These are phyloP conservation scores for Geotrichum klebahnii DNA, from an alignment of 1,139 yeast species.

Conservation along the genomic window DNA sequence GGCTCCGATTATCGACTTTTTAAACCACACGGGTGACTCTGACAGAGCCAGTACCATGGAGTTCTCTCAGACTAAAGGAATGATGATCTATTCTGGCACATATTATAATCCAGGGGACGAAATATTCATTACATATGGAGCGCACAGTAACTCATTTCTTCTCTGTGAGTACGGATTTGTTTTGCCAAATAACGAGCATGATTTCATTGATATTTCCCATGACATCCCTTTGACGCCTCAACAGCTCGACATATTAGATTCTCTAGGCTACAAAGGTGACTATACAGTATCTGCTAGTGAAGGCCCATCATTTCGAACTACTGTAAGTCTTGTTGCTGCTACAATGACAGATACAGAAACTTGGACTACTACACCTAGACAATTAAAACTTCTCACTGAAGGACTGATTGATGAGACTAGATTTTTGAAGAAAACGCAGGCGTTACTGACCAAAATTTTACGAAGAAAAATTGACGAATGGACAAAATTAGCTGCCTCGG, in stretches of 20 bases:
- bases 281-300: constrained; percentile 53
- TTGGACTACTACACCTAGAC: constrained; percentile 6
- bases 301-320: constrained; percentile 66
- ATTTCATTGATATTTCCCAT: constrained; percentile 59
- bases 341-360: constrained; percentile 26
- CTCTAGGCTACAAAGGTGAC: constrained; percentile 61
- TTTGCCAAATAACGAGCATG: constrained; percentile 57
- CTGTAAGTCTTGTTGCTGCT: constrained; percentile 62
- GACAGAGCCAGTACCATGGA: constrained; percentile 14
- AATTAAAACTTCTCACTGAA: constrained; percentile 7
- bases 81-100: constrained; percentile 24
- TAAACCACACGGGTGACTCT: constrained; percentile 63
- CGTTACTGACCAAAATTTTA: constrained; percentile 7
- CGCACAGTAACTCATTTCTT: constrained; percentile 78
- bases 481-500: neutral
- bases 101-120: constrained; percentile 50
- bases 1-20: constrained; percentile 87
- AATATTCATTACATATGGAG: constrained; percentile 73
- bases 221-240: constrained; percentile 41
- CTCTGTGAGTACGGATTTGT: constrained; percentile 84
- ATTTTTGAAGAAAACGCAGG: constrained; percentile 21
- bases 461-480: constrained; percentile 6
- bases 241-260: constrained; percentile 49
- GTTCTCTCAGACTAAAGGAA: constrained; percentile 14
- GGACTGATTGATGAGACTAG: constrained; percentile 20